Evolutionary conservation across 1,284 basidiomycete genomes (phyloP).

Genomic region (Schizopora paradoxa): DNA sequence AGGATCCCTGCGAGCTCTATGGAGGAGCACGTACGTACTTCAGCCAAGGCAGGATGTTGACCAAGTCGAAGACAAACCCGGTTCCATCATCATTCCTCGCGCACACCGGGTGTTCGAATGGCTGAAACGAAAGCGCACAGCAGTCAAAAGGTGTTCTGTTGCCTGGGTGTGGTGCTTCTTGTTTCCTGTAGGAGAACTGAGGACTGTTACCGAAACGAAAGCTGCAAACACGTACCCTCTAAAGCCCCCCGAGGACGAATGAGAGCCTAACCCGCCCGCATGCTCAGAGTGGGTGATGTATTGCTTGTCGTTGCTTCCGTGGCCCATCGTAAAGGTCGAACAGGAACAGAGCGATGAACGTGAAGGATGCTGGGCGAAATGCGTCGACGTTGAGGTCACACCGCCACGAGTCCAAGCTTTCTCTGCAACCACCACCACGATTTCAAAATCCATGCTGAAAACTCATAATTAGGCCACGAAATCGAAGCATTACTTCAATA

Average conservation of each 20-base stretch:
- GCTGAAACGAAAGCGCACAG: slow-evolving; percentile 89
- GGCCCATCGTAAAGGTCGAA: slow-evolving; percentile 54
- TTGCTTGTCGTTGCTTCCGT: slow-evolving; percentile 80
- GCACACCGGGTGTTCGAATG: slow-evolving; percentile 86
- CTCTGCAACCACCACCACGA: no score
- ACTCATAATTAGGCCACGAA: no score
- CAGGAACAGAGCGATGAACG: neutral
- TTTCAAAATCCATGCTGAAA: no score
- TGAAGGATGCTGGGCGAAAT: no score
- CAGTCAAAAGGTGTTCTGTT: slow-evolving; percentile 81
- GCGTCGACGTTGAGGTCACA: no score
- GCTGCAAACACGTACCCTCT: slow-evolving; percentile 46
- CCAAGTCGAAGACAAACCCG: slow-evolving; percentile 77
- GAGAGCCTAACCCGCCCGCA: slow-evolving; percentile 68
- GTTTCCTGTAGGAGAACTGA: slow-evolving; percentile 45
- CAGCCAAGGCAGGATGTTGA: slow-evolving; percentile 90
- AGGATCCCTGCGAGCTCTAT: slow-evolving; percentile 11
- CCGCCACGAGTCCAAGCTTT: no score
- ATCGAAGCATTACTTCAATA: no score
- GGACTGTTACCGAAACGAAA: slow-evolving; percentile 5
- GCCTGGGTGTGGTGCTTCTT: slow-evolving; percentile 55
- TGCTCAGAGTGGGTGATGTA: slow-evolving; percentile 86
- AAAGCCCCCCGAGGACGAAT: slow-evolving; percentile 67
- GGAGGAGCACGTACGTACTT: slow-evolving; percentile 52
- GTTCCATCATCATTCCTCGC: slow-evolving; percentile 76